Base-by-base conservation (phyloP, 805 yeast genomes). In the Groenewaldozyma tartarivorans region DNA sequence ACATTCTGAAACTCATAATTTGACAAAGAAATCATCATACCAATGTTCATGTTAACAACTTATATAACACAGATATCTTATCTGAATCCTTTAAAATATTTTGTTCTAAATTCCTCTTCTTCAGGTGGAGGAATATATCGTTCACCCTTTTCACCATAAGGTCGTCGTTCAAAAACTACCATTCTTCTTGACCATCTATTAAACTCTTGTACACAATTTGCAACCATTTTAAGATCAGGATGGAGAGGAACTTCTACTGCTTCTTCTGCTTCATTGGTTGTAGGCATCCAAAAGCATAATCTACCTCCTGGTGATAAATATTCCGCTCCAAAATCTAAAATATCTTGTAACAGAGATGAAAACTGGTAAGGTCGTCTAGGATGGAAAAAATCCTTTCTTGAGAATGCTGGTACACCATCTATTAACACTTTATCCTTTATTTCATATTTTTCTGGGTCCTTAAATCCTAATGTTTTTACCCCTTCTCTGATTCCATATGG, bases 401-500 rank as follows among this genome's bases (percentile, higher is more conserved):
- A 64, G 57, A 69, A 83, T 1, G 96, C 94, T 50, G 74, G 73
- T 51, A 76, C 76, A 4, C 95, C 95, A 47, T 82, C 79, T 20
- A 85, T 83, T 16, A 77, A 68, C 2, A 81, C 66, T 33, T 73
- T 63, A 54, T 85, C 94, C 51, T 84, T 75, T 0, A 90, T 94
- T 6, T 64, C 72, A 33, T 81, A 81, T 52, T 72, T 75, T 41
- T 70, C 77, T 2, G 79, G 79, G 38, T 79, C 73, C 48, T 72
- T 77, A 3, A 94, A 82, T 3, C 98, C 98, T 41, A 94, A 75
- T 1, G 87, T 95, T 57, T 86, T 87, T 40, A 92, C 72, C 3
- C 97, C 95, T 60, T 92, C 98, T 51, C 98, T 70, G 2, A 92
- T 94, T 9, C 98, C 98, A 59, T 92, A 92, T 0, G 98, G 98